phyloP scores from a whole-genome alignment of 306 rosid species.

The Urtica urens region DNA sequence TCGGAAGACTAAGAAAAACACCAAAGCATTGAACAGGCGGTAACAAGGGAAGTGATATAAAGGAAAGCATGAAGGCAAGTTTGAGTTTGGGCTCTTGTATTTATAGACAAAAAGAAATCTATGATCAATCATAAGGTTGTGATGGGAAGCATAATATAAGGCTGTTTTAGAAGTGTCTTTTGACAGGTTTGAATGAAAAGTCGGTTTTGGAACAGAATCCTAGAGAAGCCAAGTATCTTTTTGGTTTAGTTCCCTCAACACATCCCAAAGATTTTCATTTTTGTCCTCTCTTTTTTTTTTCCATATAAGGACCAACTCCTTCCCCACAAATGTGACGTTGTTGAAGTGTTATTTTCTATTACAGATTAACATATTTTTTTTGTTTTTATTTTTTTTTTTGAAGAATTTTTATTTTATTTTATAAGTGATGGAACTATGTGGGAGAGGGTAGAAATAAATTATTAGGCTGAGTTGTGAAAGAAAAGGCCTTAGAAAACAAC shows the following conservation, averaged over 20 bases:
- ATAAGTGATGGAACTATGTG: too few species aligned
- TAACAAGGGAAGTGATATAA: slow-evolving; percentile 20
- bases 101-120: too few species aligned
- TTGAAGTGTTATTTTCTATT: slow-evolving; percentile 30
- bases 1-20: slow-evolving; percentile 42
- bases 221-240: slow-evolving; percentile 92
- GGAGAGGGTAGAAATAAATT: too few species aligned
- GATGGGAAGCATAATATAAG: slow-evolving; percentile 56
- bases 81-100: too few species aligned
- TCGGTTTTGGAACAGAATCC: slow-evolving; percentile 55
- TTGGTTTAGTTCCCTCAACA: slow-evolving; percentile 19
- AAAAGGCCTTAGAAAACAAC: too few species aligned
- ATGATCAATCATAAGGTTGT: slow-evolving; percentile 66
- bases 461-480: too few species aligned
- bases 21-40: slow-evolving; percentile 35
- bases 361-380: neutral
- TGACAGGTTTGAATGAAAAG: slow-evolving; percentile 86
- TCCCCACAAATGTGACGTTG: slow-evolving; percentile 31
- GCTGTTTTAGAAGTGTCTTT: slow-evolving; percentile 59
- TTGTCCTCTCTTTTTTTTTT: slow-evolving; percentile 40
- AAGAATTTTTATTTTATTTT: too few species aligned
- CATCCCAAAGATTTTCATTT: slow-evolving; percentile 30
- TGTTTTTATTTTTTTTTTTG: neutral
- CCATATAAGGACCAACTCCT: slow-evolving; percentile 40
- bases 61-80: slow-evolving; percentile 35